Evolutionary conservation across 2,329 filamentous ascomycete species (phyloP), one percentile per base, ranked within the genome.

Genomic region (Zymoseptoria pseudotritici): DNA sequence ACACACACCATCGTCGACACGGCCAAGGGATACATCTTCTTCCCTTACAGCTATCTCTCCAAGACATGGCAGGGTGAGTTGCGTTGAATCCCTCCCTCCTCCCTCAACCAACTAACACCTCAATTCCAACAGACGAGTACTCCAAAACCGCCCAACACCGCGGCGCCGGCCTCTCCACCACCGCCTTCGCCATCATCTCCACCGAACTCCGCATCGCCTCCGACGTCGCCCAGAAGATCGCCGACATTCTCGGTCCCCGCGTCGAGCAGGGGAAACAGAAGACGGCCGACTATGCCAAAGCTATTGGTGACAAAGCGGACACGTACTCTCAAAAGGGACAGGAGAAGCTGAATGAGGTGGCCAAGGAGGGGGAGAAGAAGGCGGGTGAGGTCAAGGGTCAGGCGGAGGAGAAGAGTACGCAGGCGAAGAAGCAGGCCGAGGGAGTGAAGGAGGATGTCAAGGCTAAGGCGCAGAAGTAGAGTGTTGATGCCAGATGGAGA

Each of bases 11-110:
- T 88, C 31, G 77, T 86, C 42, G 80, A 86, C 63, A 82, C 80
- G 0, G 81, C 85, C 65, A 83, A 82, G 70, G 82, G 85, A 62
- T 85, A 85, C 65, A 83, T 83, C 59, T 86, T 86, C 61, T 87
- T 85, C 63, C 72, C 73, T 8, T 67, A 69, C 62, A 63, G 66
- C 54, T 75, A 75, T 65, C 52, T 71, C 52, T 59, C 67, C 53
- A 63, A 63, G 53, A 73, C 72, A 20, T 75, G 69, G 66, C 61
- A 68, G 42, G 71, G 71, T 72, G 57, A 53, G 69, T 61, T 20
- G 49, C 10, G 19, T 50, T 10, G 8, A 19, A 29, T 49, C 10
- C 58, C 21, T 19, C 42, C 49, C 10, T n/a, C 36, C 57, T 53
- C 20, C 9, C 26, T 29, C 8, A n/a, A 19, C 20, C n/a, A 4